Evolutionary conservation across 768 basidiomycete species (phyloP).

Genomic region (Xerocomus brunneocitrinus): DNA sequence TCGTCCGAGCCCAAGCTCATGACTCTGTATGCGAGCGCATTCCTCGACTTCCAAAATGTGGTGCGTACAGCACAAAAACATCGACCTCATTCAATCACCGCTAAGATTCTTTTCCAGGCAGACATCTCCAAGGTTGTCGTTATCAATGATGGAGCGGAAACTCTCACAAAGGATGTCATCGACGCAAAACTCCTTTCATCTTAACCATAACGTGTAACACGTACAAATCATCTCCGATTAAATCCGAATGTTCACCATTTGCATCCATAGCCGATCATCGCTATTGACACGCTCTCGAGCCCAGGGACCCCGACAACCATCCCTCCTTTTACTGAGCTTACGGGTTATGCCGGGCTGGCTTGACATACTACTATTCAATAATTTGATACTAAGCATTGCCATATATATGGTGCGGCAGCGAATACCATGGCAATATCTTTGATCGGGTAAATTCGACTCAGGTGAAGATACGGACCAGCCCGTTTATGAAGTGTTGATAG

Average conservation of each 20-base stretch:
- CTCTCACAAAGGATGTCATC: constrained; percentile 67
- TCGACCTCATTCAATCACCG: not conserved
- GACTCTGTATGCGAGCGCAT: constrained; percentile 80
- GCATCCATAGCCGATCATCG: no score
- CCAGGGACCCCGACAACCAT: no score
- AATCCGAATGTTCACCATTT: not conserved
- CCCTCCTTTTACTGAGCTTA: no score
- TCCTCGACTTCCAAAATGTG: constrained; percentile 72
- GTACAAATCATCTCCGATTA: not conserved
- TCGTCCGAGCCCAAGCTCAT: constrained; percentile 70
- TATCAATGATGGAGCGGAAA: constrained; percentile 75
- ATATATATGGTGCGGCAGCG: no score
- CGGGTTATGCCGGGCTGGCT: no score
- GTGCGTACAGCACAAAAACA: constrained; percentile 39
- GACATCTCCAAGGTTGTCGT: constrained; percentile 80
- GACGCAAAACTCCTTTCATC: constrained; percentile 50
- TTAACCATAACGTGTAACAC: constrained; percentile 1
- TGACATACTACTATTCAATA: no score
- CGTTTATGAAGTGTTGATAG: no score
- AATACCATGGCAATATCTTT: no score
- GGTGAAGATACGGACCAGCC: no score
- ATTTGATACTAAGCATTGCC: no score
- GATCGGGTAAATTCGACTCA: no score
- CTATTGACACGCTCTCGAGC: no score
- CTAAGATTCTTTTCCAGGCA: constrained; percentile 41